Conservation (phyloP, 441 rosid genomes). For the Brassica hybrid region DNA sequence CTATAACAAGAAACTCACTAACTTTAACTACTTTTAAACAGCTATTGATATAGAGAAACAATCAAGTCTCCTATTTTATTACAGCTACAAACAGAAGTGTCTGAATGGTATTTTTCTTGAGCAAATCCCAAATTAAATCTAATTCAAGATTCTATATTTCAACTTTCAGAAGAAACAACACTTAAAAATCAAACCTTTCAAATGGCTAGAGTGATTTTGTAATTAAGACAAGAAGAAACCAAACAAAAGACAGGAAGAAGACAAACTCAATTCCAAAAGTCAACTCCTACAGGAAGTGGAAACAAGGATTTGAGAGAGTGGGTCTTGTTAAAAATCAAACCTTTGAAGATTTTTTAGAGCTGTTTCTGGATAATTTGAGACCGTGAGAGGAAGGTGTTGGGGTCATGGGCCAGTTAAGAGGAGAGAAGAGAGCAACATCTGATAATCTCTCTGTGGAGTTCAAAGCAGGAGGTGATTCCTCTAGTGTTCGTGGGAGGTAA, state of each 20-base stretch:
- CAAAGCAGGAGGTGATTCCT: conserved; percentile 55
- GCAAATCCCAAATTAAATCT: neutral
- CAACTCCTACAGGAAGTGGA: conserved; percentile 32
- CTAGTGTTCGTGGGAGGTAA: conserved; percentile 81
- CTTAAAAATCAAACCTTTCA: neutral
- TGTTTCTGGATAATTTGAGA: conserved; percentile 63
- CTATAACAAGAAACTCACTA: too few relatives aligned
- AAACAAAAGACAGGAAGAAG: conserved; percentile 29
- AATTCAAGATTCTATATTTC: conserved; percentile 7
- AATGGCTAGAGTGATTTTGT: neutral
- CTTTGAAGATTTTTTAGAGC: conserved; percentile 84
- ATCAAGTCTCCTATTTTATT: conserved; percentile 2
- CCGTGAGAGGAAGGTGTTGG: conserved; percentile 85
- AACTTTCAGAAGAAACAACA: conserved; percentile 5
- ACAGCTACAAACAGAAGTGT: conserved; percentile 10
- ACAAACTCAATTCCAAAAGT: conserved; percentile 37
- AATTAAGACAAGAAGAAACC: conserved; percentile 28
- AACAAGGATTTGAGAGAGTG: conserved; percentile 29
- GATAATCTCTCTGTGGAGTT: conserved; percentile 72
- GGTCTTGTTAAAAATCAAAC: conserved; percentile 51
- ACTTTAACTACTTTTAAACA: neutral
- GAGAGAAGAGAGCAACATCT: conserved; percentile 83
- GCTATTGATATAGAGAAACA: conserved; percentile 20
- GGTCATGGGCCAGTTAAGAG: conserved; percentile 69
- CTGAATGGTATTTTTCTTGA: neutral